Conservation (phyloP, 345 rosid species). For the Corymbia maculata region DNA sequence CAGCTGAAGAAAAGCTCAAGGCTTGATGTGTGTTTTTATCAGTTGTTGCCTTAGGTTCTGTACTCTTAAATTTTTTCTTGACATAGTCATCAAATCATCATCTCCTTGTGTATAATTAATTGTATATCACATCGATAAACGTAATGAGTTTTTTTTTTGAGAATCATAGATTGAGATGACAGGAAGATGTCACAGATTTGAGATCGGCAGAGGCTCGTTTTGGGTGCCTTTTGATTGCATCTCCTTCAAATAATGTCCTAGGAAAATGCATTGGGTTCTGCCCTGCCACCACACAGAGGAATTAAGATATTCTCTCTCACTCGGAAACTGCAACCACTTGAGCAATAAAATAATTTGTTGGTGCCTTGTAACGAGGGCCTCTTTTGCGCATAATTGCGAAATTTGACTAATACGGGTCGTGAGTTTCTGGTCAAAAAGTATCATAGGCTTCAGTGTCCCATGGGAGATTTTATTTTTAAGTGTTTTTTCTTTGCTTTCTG, state of each 20-base stretch:
- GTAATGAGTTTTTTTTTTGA: background rate
- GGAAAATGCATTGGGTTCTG: background rate
- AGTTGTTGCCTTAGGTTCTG: background rate
- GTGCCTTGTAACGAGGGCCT: background rate
- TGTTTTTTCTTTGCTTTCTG: background rate
- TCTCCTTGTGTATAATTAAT: background rate
- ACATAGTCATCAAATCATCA: background rate
- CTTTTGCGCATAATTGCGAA: background rate
- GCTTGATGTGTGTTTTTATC: background rate
- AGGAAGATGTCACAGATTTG: background rate
- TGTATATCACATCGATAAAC: background rate
- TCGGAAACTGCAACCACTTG: background rate
- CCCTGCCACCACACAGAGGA: background rate
- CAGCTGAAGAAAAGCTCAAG: constrained; percentile 19
- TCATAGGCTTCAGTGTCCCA: background rate
- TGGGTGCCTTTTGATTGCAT: background rate
- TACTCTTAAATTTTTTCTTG: background rate
- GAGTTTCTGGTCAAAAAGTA: background rate
- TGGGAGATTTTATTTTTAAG: background rate
- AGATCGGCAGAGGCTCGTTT: background rate
- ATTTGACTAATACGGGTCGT: background rate
- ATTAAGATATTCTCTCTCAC: background rate
- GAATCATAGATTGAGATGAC: background rate
- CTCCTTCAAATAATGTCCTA: background rate
- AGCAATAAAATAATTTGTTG: background rate